These are phyloP conservation scores for Aristolochia fimbriata DNA, from an alignment of 164 flowering plant genomes.

Conservation along the genomic window DNA sequence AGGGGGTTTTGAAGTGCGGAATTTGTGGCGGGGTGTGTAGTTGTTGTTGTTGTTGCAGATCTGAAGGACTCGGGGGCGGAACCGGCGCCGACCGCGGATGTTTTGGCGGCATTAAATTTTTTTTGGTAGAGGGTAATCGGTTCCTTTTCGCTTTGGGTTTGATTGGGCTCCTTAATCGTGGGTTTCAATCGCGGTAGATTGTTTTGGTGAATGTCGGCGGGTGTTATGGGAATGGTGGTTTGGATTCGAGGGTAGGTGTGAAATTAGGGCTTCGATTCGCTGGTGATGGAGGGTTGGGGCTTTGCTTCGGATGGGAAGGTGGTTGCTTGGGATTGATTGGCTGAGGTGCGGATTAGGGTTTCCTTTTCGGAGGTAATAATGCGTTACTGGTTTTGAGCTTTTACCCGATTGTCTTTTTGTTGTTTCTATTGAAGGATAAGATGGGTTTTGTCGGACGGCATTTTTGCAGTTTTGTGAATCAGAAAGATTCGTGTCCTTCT, in stretches of 20 bases:
- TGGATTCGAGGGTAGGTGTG: slow-evolving; percentile 8
- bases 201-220: background rate
- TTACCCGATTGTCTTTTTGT: slow-evolving; percentile 1
- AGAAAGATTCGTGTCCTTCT: no score
- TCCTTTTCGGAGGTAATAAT: background rate
- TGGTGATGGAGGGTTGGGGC: background rate
- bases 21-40: background rate
- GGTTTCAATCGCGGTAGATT: background rate
- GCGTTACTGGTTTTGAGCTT: background rate
- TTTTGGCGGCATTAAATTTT: no score
- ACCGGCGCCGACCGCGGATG: no score
- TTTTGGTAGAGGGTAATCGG: no score
- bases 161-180: background rate
- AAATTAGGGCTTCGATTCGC: slow-evolving; percentile 4
- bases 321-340: slow-evolving; percentile 1
- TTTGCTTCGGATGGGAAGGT: background rate
- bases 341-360: background rate
- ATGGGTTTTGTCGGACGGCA: no score
- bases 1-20: background rate
- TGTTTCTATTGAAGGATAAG: slow-evolving; percentile 3
- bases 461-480: no score
- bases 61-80: no score
- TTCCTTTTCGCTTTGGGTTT: background rate
- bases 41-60: background rate
- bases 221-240: slow-evolving; percentile 6